Base-by-base conservation (phyloP, 2,329 filamentous ascomycete genomes). In the Remersonia thermophila region DNA sequence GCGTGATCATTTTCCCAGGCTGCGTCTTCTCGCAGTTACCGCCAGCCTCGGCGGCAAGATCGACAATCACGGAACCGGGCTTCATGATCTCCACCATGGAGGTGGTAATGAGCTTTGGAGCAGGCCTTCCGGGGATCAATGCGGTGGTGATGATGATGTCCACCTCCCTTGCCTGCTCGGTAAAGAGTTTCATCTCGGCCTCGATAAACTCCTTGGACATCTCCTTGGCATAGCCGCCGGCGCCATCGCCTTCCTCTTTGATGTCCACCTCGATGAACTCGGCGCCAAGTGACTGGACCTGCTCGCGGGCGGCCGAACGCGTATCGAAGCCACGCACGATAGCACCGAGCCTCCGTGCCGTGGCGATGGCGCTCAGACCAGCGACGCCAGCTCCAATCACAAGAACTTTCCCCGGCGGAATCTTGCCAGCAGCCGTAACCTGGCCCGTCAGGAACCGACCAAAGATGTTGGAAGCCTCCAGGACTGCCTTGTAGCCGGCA, bases 201-300 rank as follows among this genome's bases (percentile, higher is more conserved):
- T 85, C 83, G 55, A 91, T 85, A 51, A 93, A 94, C 47, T 89
- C 85, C 51, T 89, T 86, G 37, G 83, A 91, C 85, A 93, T 93
- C 53, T 87, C 83, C 53, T 93, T 93, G 36, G 83, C 84, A 51
- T 94, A 94, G 12, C 86, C 86, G 18, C 86, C 85, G 7, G 81
- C 77, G 2, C 84, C 85, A 10, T 80, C 77, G 2, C 86, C 86
- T 41, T 91, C 84, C 58, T 94, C 86, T 47, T 89, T 57, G 15
- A 93, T 67, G 11, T 84, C 80, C 15, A 93, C 85, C 57, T 93
- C 83, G 47, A 93, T 73, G 50, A 93, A 93, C 52, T 93, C 86
- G 13, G 85, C 86, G 17, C 86, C 86, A 0, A 93, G 71, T 4
- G 84, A 93, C 55, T 93, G 82, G 2, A 94, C 84, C 59, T 93